Base-by-base conservation (phyloP, 192 early-diverging fungal genomes). In the Entomortierella parvispora region DNA sequence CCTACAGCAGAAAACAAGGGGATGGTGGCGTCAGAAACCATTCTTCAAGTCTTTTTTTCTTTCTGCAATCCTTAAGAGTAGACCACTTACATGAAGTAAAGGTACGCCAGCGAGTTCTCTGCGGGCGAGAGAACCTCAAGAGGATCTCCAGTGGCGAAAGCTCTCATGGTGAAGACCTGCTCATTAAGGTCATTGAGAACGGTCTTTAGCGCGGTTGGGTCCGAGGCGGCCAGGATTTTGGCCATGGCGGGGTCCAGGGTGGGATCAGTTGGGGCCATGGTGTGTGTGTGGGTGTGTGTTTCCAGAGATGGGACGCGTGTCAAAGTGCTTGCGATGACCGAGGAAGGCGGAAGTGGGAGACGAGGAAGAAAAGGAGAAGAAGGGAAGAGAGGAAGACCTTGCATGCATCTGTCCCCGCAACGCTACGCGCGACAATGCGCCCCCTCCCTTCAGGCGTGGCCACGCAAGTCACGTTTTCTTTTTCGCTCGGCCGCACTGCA, bases 21-120 rank as follows among this genome's bases (percentile, higher is more conserved):
- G 22, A 28, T 31, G 3, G 42, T 0, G 4, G 32, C 3, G 29
- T 12, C 32, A 54, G 20, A 31, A 28, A 29, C 29, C 23, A 31
- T 53, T 25, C 12, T 53, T 23, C 10, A 4, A 4, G 15, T 1
- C 20, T 25, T 17, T 53, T 18, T 7, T 53, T 17, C 29, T 31
- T 53, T n/a, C n/a, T n/a, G n/a, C n/a, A n/a, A n/a, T n/a, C n/a
- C n/a, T n/a, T n/a, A n/a, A n/a, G n/a, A n/a, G n/a, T n/a, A n/a
- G n/a, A n/a, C n/a, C n/a, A n/a, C 79, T 79, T 84, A 84, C 85
- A 86, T 72, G 20, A 86, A 86, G 53, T 84, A 80, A 0, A 84
- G 57, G 60, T 82, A 86, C n/a, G 79, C 85, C 31, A 83, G 58
- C 25, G 74, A 81, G 44, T 86, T 75, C 5, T 20, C 29, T 2